Conservation (phyloP, 805 yeast species). For the Wickerhamiella vanderwaltii region DNA sequence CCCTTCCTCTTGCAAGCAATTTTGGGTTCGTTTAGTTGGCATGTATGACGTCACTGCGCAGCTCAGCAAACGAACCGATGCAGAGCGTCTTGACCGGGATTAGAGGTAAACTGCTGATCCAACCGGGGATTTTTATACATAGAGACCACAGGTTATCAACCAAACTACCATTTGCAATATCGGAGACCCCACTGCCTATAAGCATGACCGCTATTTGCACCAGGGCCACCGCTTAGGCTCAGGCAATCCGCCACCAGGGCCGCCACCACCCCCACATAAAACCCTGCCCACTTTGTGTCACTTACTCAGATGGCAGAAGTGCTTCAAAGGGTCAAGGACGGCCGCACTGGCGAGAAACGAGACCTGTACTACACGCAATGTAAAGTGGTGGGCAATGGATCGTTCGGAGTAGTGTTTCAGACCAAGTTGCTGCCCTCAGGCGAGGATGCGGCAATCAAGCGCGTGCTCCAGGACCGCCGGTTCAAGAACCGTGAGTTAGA, state of each 20-base stretch:
- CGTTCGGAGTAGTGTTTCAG: slow-evolving; percentile 97
- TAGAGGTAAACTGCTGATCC: no score
- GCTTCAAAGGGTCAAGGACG: slow-evolving; percentile 57
- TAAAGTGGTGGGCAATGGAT: slow-evolving; percentile 94
- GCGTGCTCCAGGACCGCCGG: slow-evolving; percentile 91
- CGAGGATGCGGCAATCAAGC: slow-evolving; percentile 80
- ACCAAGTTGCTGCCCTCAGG: slow-evolving; percentile 63
- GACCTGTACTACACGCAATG: slow-evolving; percentile 67
- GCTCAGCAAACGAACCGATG: no score
- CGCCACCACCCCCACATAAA: slow-evolving; percentile 6
- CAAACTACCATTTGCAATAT: no score
- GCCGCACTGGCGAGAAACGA: slow-evolving; percentile 50
- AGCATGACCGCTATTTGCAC: background rate
- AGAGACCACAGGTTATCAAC: no score
- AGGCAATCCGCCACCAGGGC: background rate
- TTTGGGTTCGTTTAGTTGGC: no score
- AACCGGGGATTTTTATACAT: background rate
- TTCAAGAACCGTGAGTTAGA: slow-evolving; percentile 95
- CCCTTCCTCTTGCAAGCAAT: no score
- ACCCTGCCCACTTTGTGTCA: slow-evolving; percentile 7
- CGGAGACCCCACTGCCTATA: background rate
- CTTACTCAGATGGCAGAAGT: slow-evolving; percentile 22
- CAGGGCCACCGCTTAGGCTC: no score
- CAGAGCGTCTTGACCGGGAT: no score
- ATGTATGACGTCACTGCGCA: no score